These are phyloP conservation scores for Starmerella stellata DNA, from an alignment of 805 yeast species.

Conservation along the genomic window DNA sequence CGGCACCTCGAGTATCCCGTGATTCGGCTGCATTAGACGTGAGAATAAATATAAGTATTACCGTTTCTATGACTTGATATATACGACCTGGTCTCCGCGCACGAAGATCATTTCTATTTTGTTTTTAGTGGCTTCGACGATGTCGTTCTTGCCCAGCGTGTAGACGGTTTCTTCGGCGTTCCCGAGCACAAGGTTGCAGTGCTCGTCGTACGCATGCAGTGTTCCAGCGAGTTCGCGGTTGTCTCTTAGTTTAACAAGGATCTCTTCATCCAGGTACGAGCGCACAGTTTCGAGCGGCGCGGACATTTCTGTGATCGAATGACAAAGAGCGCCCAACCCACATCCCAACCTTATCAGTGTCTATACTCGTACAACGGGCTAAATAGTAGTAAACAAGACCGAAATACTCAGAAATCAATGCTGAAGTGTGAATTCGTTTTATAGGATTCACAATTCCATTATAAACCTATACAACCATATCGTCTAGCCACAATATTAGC, in stretches of 20 bases:
- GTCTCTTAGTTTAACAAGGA: slow-evolving; percentile 79
- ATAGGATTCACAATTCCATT: no score
- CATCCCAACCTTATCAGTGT: no score
- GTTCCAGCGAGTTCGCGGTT: slow-evolving; percentile 82
- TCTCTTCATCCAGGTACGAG: slow-evolving; percentile 67
- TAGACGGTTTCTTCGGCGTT: slow-evolving; percentile 77
- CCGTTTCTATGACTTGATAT: slow-evolving; percentile 27
- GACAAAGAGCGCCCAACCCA: no score
- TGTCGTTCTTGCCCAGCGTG: slow-evolving; percentile 33
- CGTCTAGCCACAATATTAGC: no score
- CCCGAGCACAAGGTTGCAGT: slow-evolving; percentile 87
- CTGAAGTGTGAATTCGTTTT: no score
- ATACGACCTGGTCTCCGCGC: slow-evolving; percentile 92
- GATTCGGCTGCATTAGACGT: slow-evolving; percentile 6
- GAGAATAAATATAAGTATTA: neutral
- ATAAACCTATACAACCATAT: no score
- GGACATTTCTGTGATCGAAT: slow-evolving; percentile 16
- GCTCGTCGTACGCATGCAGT: slow-evolving; percentile 87
- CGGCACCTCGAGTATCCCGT: slow-evolving; percentile 54
- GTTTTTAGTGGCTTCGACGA: slow-evolving; percentile 33
- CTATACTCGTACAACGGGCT: no score
- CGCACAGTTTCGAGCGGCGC: slow-evolving; percentile 88
- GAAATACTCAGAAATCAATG: no score
- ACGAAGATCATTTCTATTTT: slow-evolving; percentile 75
- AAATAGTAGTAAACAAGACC: no score